phyloP scores from a whole-genome alignment of 495 filamentous ascomycete genomes.

The Penicillium macrosclerotiorum region DNA sequence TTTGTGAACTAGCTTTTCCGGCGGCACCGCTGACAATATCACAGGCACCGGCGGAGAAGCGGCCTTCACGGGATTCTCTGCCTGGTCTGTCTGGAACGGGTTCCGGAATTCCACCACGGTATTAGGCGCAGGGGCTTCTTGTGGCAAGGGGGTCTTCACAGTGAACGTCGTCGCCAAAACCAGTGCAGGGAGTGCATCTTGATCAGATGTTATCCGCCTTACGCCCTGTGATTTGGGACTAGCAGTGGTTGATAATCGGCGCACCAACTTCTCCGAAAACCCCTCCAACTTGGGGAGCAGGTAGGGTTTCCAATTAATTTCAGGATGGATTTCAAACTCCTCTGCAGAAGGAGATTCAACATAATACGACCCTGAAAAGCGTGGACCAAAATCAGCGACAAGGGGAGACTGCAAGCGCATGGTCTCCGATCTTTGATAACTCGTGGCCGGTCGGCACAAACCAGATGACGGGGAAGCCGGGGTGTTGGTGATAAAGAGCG shows the following conservation, averaged over 20 bases:
- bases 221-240: slow-evolving; percentile 24
- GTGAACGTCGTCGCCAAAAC: slow-evolving; percentile 39
- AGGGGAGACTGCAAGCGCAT: slow-evolving; percentile 50
- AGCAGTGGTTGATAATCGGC: slow-evolving; percentile 28
- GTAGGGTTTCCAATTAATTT: slow-evolving; percentile 45
- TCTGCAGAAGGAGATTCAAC: slow-evolving; percentile 15
- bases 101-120: slow-evolving; percentile 35
- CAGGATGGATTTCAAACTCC: slow-evolving; percentile 16
- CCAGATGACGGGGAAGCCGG: slow-evolving; percentile 54
- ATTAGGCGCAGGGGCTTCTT: slow-evolving; percentile 3
- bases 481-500: slow-evolving; percentile 23
- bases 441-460: slow-evolving; percentile 77
- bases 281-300: slow-evolving; percentile 37
- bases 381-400: slow-evolving; percentile 31
- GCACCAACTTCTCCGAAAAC: slow-evolving; percentile 34
- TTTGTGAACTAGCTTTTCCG: slow-evolving; percentile 14
- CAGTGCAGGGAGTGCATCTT: slow-evolving; percentile 34
- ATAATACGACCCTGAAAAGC: slow-evolving; percentile 13
- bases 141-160: slow-evolving; percentile 6
- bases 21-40: background rate
- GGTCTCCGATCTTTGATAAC: slow-evolving; percentile 78
- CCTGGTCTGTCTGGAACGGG: slow-evolving; percentile 27
- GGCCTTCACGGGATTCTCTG: background rate
- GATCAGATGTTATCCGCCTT: slow-evolving; percentile 28
- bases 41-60: background rate